Evolutionary conservation across 345 rosid genomes (phyloP), one percentile per base, ranked within the genome.

Genomic region (Citrus cavaleriei): DNA sequence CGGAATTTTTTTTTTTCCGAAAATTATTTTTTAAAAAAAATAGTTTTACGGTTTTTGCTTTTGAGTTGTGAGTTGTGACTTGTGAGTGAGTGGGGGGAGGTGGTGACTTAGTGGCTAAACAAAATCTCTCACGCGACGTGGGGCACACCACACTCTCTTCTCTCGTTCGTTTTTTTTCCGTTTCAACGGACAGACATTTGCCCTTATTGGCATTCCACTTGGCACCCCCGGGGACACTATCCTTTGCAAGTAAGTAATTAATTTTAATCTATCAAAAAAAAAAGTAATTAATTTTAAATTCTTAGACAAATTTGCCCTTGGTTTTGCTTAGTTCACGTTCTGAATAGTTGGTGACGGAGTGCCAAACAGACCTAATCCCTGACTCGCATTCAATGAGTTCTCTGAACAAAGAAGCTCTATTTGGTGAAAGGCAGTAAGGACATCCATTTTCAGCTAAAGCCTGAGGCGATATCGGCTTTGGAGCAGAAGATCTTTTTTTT

Each of bases 91-190:
- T 68, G 19, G 55, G 64, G 13, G 51, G 72, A 4, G 35, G 73
- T 28, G 76, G 79, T 54, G 75, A 74, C 78, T 75, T 75, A 32
- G 63, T 76, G 72, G 65, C 54, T 66, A 35, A 76, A 76, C 54
- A 67, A 67, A 67, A 76, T 22, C 75, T 67, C 54, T 55, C 64
- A 55, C 54, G 28, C 54, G 79, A 76, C 66, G 79, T 55, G 54
- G 77, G 37, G 0, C 24, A 38, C 30, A 10, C 28, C 0, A 10
- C 28, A 2, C 46, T 63, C 58, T 40, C 68, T 46, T 32, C 13
- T 49, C 21, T 51, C 78, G 51, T 64, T 37, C 70, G 68, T 62
- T 35, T 0, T 5, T 5, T 54, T 46, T 46, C 19, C 51, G 25
- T 34, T 32, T 14, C 46, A 7, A 42, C 57, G 3, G 10, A 84